Evolutionary conservation across 2,329 filamentous ascomycete genomes (phyloP), one percentile per base, ranked within the genome.

Genomic region (Xylariaceae sp.): DNA sequence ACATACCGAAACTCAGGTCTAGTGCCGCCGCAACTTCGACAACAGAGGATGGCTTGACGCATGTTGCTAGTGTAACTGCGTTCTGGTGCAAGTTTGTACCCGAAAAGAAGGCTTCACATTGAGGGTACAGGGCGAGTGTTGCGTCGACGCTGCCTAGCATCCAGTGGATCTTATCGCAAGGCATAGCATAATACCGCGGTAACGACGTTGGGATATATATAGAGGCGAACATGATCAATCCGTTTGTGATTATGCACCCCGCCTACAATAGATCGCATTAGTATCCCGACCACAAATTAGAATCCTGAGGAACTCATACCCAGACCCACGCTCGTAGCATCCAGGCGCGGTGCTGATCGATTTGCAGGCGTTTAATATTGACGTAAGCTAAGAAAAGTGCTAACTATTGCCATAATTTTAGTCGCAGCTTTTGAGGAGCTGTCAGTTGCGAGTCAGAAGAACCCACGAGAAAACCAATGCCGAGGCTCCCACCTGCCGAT

Each of bases 321-420:
- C 78, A 76, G 36, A 77, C 69, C 76, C 76, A 79, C 11, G 76
- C 73, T 22, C 82, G 65, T n/a, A 86, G 58, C 82, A 86, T 86
- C 82, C 82, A 86, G 2, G 79, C 79, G 1, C 83, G 74, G 55
- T 86, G 83, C 60, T 84, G 76, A 31, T 84, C 80, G 45, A 87
- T 81, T 60, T 84, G 81, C 2, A 84, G 66, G 2, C 71, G 68
- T 62, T 81, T 84, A 62, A 86, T 77, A 55, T 83, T 84, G 62
- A 76, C 69, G 41, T 75, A 77, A 1, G 81, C 78, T 44, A 84
- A 55, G 0, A 63, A 54, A 17, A 80, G 65, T 18, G 73, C 71
- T 28, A 28, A 28, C 22, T 28, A 28, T 28, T 28, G 22, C 7
- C 4, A 28, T 28, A 7, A 28, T 5, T 4, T 28, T 7, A 28